phyloP scores from a whole-genome alignment of 2,329 filamentous ascomycete species.

The Pyricularia pennisetigena region DNA sequence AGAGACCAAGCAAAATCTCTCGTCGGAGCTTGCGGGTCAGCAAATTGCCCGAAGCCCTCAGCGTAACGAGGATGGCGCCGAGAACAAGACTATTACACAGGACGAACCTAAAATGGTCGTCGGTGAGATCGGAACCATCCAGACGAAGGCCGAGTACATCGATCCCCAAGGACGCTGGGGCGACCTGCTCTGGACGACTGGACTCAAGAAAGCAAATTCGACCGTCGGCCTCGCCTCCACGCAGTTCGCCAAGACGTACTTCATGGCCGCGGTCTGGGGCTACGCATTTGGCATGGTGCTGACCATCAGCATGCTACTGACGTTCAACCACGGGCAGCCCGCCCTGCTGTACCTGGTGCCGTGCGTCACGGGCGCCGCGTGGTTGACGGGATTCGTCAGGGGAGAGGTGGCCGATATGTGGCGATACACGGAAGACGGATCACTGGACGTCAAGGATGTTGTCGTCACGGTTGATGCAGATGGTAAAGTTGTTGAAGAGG shows the following conservation, averaged over 20 bases:
- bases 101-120: not conserved
- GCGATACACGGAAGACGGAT: constrained; percentile 68
- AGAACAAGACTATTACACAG: not conserved
- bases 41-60: not conserved
- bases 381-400: constrained; percentile 60
- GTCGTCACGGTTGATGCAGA: constrained; percentile 43
- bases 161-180: constrained; percentile 69
- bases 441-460: constrained; percentile 42
- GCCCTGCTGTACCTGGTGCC: constrained; percentile 90
- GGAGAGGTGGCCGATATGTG: constrained; percentile 71
- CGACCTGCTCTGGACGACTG: constrained; percentile 65
- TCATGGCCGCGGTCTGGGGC: constrained; percentile 64
- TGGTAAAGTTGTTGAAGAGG: constrained; percentile 32
- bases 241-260: constrained; percentile 75
- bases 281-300: constrained; percentile 70
- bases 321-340: constrained; percentile 76
- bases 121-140: constrained; percentile 11
- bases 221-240: constrained; percentile 28
- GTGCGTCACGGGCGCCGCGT: constrained; percentile 64
- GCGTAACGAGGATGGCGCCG: not conserved
- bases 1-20: not conserved
- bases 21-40: not conserved
- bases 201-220: constrained; percentile 14
- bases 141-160: constrained; percentile 41
- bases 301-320: constrained; percentile 67